Percentiles rank a stretch among this genome's conserved stretches.
phyloP scores from a whole-genome alignment of 202 grass and related monocot genomes.

The Panicum hallii region DNA sequence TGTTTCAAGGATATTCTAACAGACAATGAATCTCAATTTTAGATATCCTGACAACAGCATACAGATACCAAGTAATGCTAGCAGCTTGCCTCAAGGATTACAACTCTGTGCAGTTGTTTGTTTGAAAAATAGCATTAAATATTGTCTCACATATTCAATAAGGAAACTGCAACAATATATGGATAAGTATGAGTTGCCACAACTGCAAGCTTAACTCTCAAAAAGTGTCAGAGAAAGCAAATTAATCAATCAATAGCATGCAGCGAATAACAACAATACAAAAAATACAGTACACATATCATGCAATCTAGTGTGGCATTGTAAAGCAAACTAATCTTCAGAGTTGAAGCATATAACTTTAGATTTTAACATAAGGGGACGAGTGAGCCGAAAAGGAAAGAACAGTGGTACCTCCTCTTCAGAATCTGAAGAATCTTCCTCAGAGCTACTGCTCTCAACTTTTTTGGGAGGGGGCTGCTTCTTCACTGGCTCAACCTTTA shows the following conservation, averaged over 20 bases:
- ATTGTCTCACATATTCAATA: background rate
- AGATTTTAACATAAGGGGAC: constrained; percentile 2
- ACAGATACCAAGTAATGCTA: background rate
- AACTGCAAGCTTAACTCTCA: background rate
- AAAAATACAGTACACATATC: background rate
- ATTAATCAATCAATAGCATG: background rate
- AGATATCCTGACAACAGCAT: background rate
- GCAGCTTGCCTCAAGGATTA: background rate
- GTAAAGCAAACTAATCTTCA: background rate
- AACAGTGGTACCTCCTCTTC: constrained; percentile 67
- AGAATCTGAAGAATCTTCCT: constrained; percentile 74
- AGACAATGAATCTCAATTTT: background rate
- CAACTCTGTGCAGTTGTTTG: background rate
- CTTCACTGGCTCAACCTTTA: constrained; percentile 39
- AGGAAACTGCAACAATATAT: background rate
- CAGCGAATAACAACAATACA: background rate
- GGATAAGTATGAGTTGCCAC: background rate
- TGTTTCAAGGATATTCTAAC: background rate
- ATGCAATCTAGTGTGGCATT: background rate
- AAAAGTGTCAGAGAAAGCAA: background rate
- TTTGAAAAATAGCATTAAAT: background rate
- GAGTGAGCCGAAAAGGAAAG: constrained; percentile 3
- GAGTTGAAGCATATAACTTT: background rate
- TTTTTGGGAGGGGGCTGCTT: constrained; percentile 70
- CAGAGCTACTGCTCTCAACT: constrained; percentile 73